Base-by-base conservation (phyloP, 495 filamentous ascomycete species). In the Cercophora samala region DNA sequence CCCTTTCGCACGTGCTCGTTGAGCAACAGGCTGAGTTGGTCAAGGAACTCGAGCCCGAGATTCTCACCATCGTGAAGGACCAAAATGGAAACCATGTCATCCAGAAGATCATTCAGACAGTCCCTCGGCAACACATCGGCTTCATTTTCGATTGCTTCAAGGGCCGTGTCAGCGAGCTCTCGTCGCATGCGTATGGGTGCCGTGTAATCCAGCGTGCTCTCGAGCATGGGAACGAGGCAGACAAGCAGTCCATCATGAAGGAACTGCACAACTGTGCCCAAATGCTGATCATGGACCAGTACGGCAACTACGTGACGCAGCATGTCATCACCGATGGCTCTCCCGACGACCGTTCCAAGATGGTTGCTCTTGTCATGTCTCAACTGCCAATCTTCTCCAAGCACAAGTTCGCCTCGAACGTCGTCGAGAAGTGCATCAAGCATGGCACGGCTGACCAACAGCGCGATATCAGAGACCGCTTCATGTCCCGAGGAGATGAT, bases 41-140 rank as follows among this genome's bases (percentile, higher is more conserved):
- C 9, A 88, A 88, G 70, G 95, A 98, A 75, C 83, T 99, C 4
- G 88, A 93, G 70, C 75, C 83, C n/a, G 82, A 93, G 68, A 87
- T 99, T 17, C 71, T 96, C 37, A 85, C 86, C 66, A 92, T 93
- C 67, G 89, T 97, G 61, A 91, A 89, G 64, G 91, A 97, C 68
- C 90, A 93, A 74, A 95, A 99, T 66, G 95, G 95, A 46, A 99
- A 99, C 75, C 96, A 98, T 69, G 95, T 99, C 46, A 89, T 99
- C 56, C 96, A 98, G 73, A 97, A 97, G 76, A 90, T 92, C 46
- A 94, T 99, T 69, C 92, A 97, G 73, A 82, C 92, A 59, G 90
- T 97, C 4, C 91, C 91, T 1, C 83, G 87, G 1, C 85, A 91
- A 65, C 88, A 95, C 68, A 91, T 97, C 54, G 89, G 89, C 68